Evolutionary conservation across 805 yeast genomes (phyloP), one percentile per base, ranked within the genome.

Genomic region (Barnettozyma californica): DNA sequence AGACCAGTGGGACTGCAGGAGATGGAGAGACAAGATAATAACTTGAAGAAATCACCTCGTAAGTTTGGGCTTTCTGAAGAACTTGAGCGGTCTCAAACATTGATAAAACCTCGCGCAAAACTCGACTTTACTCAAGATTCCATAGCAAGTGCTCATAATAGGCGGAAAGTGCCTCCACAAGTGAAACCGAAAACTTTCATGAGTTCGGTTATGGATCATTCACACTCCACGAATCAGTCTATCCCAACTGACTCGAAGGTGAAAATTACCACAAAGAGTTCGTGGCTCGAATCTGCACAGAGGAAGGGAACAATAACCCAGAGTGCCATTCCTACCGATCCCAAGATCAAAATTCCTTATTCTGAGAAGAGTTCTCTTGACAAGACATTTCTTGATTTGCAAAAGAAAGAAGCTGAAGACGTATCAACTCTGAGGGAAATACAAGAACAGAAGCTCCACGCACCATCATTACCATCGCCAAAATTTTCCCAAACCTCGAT

Each of bases 281-380:
- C 63, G 16, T 60, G 62, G 62, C 33, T 58, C 16, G 54, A 54
- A 19, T 60, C 64, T 14, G 61, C 61, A 2, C 40, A 47, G 25
- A 47, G 38, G 18, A 38, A 39, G 23, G 29, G 43, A 8, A 41
- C 41, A 14, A 9, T 34, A 9, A 49, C 49, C 26, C 54, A 48
- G 34, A 43, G 42, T 5, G 42, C 47, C 7, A 26, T 48, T 0
- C 27, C 52, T 21, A 45, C 43, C 9, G 31, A 45, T 10, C 14
- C 41, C 42, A 31, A 50, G 46, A 45, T 38, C 68, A 45, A 59
- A 53, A 62, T 49, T 58, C 55, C 71, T 65, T 59, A 60, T 54
- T 35, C 54, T 51, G 54, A 55, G 41, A 47, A 55, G 34, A 59
- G 61, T 55, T 61, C 67, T 20, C 52, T 66, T 55, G 51, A 66